These are phyloP conservation scores for Sugiyamaella mastotermitis DNA, from an alignment of 805 yeast genomes.

Conservation along the genomic window DNA sequence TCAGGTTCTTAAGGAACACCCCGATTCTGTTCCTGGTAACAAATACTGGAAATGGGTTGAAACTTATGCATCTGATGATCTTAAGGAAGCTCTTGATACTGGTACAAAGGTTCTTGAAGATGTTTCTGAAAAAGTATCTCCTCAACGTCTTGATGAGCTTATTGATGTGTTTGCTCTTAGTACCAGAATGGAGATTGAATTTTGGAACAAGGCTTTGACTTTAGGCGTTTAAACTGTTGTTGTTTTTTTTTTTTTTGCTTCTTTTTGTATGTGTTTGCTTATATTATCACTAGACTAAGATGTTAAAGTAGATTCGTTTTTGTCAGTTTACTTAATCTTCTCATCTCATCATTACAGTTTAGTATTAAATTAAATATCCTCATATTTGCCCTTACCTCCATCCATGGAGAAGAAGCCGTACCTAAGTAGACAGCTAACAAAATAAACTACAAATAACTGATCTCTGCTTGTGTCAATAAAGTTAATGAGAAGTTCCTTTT, in stretches of 20 bases:
- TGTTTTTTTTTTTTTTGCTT: background rate
- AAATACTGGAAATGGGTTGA: conserved; percentile 47
- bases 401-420: too few relatives aligned
- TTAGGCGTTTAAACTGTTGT: background rate
- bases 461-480: too few relatives aligned
- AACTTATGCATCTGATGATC: conserved; percentile 58
- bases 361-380: too few relatives aligned
- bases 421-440: too few relatives aligned
- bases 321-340: too few relatives aligned
- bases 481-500: too few relatives aligned
- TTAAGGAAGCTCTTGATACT: conserved; percentile 42
- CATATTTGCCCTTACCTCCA: too few relatives aligned
- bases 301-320: too few relatives aligned
- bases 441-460: too few relatives aligned
- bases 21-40: conserved; percentile 21
- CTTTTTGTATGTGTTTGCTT: too few relatives aligned
- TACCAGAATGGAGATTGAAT: conserved; percentile 52
- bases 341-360: too few relatives aligned
- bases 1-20: conserved; percentile 30
- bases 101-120: conserved; percentile 48
- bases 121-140: conserved; percentile 36
- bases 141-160: conserved; percentile 44
- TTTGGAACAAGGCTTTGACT: conserved; percentile 47
- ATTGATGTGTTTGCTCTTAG: conserved; percentile 56
- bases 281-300: too few relatives aligned